Base-by-base conservation (phyloP, 495 filamentous ascomycete species). In the Thermothielavioides terrestris region DNA sequence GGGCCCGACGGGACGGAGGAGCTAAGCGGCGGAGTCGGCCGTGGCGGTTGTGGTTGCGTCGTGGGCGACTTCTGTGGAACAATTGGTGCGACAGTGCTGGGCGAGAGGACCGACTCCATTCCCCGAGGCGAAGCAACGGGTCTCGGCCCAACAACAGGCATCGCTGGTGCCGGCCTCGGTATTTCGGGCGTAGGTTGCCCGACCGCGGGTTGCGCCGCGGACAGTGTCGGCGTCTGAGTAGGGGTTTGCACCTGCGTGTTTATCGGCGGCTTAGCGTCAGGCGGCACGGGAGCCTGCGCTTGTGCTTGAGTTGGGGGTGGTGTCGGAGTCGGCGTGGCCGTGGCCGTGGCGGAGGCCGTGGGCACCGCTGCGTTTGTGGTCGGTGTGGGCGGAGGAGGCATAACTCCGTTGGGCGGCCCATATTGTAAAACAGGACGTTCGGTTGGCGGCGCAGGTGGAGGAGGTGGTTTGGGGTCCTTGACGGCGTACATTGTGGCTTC, bases 401-500 rank as follows among this genome's bases (percentile, higher is more conserved):
- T 73, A 32, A 71, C 72, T 21, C 77, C 78, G 35, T 77, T 73
- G 8, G 78, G 78, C 32, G 78, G 83, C 2, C 81, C 80, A 63
- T 88, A 88, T 56, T 88, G 85, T 30, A 87, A 69, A 54, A 87
- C 76, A 12, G 83, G 83, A 26, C 79, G 77, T 26, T 67, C 59
- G 40, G 68, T 58, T 11, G 61, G 53, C 1, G 55, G 34, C 0
- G 69, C 60, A 6, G 53, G 45, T 10, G 60, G 58, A 11, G 56
- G 37, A 10, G 59, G 50, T 14, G 78, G 77, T 39, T 73, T 74
- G 15, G 76, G 71, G 30, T 88, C 88, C 57, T 91, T 94, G 18
- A 94, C 86, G 27, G 80, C 82, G 61, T 83, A 97, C 59, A 99
- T 77, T 54, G 81, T 84, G 22, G 84, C 83, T 49, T 96, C 88